These are phyloP conservation scores for Kalaharituber pfeilii DNA, from an alignment of 2,329 filamentous ascomycete genomes.

Conservation along the genomic window DNA sequence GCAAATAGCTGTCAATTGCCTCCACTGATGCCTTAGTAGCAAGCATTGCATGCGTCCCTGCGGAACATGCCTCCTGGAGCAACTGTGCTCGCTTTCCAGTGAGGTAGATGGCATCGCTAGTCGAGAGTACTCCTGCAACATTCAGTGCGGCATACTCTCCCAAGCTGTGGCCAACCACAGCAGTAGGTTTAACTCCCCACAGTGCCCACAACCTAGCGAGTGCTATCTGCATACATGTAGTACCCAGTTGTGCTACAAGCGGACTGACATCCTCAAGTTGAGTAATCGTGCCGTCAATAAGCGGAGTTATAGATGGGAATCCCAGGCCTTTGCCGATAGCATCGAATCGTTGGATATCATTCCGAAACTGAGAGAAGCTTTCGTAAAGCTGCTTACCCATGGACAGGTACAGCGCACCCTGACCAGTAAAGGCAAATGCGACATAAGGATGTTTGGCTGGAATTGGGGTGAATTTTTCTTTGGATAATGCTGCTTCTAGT, in stretches of 20 bases:
- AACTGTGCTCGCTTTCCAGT: constrained; percentile 51
- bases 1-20: constrained; percentile 14
- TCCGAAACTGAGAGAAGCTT: constrained; percentile 33
- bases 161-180: constrained; percentile 41
- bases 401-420: constrained; percentile 34
- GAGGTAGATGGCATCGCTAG: constrained; percentile 52
- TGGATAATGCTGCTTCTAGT: constrained; percentile 18
- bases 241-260: constrained; percentile 37
- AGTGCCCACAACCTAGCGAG: constrained; percentile 39
- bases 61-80: constrained; percentile 45
- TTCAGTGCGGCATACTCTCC: constrained; percentile 60
- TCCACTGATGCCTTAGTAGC: constrained; percentile 34
- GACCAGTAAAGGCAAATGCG: constrained; percentile 38
- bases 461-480: constrained; percentile 27
- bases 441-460: constrained; percentile 32
- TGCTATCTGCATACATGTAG: constrained; percentile 41
- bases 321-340: constrained; percentile 23
- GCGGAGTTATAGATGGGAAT: constrained; percentile 28
- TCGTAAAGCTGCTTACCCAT: constrained; percentile 37
- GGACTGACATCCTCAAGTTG: constrained; percentile 33
- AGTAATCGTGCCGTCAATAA: constrained; percentile 33
- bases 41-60: constrained; percentile 50
- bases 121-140: constrained; percentile 51
- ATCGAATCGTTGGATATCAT: constrained; percentile 27
- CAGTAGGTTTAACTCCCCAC: constrained; percentile 36